A percentile compares a stretch with the other conserved stretches of the same genome.
phyloP scores from a whole-genome alignment of 2,329 filamentous ascomycete genomes.

The Xylariaceae sp. region DNA sequence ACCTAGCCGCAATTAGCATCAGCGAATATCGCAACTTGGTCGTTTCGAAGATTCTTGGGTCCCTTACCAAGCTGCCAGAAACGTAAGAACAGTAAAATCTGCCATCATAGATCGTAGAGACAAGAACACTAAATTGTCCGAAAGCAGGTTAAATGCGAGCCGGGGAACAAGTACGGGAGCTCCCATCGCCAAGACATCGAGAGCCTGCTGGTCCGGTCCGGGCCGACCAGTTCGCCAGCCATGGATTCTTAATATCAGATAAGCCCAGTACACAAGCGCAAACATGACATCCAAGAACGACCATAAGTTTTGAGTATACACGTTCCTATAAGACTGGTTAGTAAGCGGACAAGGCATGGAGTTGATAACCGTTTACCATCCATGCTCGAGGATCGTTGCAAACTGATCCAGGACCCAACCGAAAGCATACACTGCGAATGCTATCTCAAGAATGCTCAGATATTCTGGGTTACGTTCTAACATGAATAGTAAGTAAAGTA shows the following conservation, averaged over 20 bases:
- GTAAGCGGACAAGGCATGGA: neutral
- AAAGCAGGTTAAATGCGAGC: constrained; percentile 79
- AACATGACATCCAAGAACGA: constrained; percentile 84
- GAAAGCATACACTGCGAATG: constrained; percentile 73
- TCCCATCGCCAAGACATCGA: constrained; percentile 78
- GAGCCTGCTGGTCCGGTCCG: constrained; percentile 63
- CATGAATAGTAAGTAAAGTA: constrained; percentile 75
- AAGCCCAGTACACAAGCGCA: constrained; percentile 69
- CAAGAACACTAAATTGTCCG: constrained; percentile 82
- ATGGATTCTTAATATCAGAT: constrained; percentile 69
- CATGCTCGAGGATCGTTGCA: constrained; percentile 75
- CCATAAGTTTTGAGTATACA: constrained; percentile 88
- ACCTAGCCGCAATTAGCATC: constrained; percentile 42
- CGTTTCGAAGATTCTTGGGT: neutral
- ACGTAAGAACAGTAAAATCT: constrained; percentile 77
- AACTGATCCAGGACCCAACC: constrained; percentile 82
- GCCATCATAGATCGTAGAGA: constrained; percentile 83
- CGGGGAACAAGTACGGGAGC: constrained; percentile 78
- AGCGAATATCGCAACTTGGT: neutral
- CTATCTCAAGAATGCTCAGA: constrained; percentile 61
- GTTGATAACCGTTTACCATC: constrained; percentile 49
- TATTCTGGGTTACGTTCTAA: constrained; percentile 60
- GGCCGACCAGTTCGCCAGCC: constrained; percentile 56
- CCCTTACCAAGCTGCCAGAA: constrained; percentile 68
- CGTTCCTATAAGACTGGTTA: constrained; percentile 55